Conservation (phyloP, 768 basidiomycete species). For the Termitomyces sp. region DNA sequence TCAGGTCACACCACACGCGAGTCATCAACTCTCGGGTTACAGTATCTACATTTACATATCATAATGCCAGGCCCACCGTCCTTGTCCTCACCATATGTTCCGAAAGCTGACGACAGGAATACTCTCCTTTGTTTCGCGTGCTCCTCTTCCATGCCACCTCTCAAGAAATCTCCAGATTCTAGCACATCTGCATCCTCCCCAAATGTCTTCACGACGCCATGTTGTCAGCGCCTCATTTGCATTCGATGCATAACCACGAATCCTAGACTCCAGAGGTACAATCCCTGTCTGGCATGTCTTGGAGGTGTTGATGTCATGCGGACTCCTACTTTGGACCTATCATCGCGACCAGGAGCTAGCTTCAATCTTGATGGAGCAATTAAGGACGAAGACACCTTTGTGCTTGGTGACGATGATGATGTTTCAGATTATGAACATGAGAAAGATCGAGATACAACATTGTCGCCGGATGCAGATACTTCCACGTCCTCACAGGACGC, state of each 20-base stretch:
- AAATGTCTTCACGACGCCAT: constrained; percentile 44
- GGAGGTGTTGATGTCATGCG: constrained; percentile 44
- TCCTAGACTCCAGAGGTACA: constrained; percentile 59
- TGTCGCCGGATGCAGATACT: not conserved
- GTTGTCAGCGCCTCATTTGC: constrained; percentile 67
- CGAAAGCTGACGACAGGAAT: constrained; percentile 11
- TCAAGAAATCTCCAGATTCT: constrained; percentile 10
- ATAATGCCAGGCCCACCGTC: not conserved
- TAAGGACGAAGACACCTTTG: constrained; percentile 58
- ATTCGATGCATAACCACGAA: constrained; percentile 49
- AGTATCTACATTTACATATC: not conserved
- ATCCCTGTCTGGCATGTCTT: constrained; percentile 70
- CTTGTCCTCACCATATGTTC: not conserved
- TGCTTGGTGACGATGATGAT: constrained; percentile 59
- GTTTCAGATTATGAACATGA: constrained; percentile 33
- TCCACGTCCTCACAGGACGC: not conserved
- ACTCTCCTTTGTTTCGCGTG: constrained; percentile 54
- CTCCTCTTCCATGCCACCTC: constrained; percentile 50
- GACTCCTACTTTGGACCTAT: constrained; percentile 1
- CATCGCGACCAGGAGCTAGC: not conserved
- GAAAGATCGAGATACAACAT: constrained; percentile 3
- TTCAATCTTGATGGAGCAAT: constrained; percentile 48
- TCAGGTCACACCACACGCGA: not conserved
- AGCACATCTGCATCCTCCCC: constrained; percentile 2
- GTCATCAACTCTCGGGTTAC: not conserved